phyloP scores from a whole-genome alignment of 2,329 filamentous ascomycete genomes.

The Calonectria ilicicola region DNA sequence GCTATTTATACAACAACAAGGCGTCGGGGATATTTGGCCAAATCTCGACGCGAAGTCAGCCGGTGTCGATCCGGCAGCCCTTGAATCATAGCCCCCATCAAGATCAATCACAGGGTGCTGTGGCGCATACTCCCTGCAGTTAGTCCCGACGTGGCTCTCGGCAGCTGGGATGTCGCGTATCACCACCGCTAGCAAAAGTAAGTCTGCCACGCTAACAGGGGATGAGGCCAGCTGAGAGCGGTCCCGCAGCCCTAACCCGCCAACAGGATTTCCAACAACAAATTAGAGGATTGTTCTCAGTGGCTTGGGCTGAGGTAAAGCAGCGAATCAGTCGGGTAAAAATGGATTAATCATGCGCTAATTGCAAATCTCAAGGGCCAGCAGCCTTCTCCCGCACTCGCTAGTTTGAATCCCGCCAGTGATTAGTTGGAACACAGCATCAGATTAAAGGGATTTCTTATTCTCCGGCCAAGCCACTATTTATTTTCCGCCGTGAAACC shows the following conservation, averaged over 20 bases:
- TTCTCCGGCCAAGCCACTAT: background rate
- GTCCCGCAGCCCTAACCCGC: background rate
- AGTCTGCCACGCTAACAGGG: background rate
- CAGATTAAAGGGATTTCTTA: background rate
- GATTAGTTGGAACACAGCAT: background rate
- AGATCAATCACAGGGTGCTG: background rate
- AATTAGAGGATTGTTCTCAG: background rate
- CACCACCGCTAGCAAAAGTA: background rate
- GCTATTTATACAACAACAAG: background rate
- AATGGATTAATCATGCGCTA: background rate
- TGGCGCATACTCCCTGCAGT: background rate
- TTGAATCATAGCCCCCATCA: background rate
- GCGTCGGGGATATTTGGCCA: background rate
- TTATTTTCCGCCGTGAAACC: background rate
- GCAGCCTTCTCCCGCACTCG: background rate
- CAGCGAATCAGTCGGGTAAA: background rate
- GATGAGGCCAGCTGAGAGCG: background rate
- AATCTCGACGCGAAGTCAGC: background rate
- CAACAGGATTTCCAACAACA: background rate
- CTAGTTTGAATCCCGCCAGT: background rate
- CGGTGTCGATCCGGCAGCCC: background rate
- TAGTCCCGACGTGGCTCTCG: background rate
- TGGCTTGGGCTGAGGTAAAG: background rate
- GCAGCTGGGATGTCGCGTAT: background rate
- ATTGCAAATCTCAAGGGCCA: background rate